Conservation (phyloP, 2,329 filamentous ascomycete species). For the Thielaviopsis musarum region DNA sequence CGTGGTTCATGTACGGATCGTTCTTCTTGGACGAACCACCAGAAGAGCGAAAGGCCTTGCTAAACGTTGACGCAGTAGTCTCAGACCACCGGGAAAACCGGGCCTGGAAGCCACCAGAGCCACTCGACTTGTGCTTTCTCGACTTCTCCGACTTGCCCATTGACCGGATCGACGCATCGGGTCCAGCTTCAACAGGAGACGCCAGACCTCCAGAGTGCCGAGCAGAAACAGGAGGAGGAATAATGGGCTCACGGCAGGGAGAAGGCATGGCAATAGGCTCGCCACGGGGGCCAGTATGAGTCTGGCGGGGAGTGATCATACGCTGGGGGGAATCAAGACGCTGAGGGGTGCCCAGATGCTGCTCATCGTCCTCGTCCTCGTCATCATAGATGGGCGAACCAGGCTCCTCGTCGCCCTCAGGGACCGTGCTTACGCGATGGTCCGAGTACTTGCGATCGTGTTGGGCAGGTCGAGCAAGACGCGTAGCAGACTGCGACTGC, state of each 20-base stretch:
- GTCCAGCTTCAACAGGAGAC: constrained; percentile 32
- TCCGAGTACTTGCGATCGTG: constrained; percentile 46
- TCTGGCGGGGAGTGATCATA: not conserved
- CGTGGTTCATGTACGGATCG: constrained; percentile 27
- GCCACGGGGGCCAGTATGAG: constrained; percentile 5
- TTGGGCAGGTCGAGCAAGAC: constrained; percentile 51
- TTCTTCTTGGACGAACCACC: constrained; percentile 30
- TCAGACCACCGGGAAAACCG: constrained; percentile 97
- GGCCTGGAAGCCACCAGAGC: constrained; percentile 63
- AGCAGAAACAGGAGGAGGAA: constrained; percentile 2
- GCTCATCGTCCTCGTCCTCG: constrained; percentile 23
- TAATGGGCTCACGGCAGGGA: constrained; percentile 5
- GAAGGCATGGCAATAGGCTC: constrained; percentile 6
- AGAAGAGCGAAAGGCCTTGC: constrained; percentile 58
- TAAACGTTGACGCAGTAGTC: constrained; percentile 78
- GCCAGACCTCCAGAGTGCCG: not conserved
- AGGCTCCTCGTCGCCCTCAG: constrained; percentile 65
- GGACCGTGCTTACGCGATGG: constrained; percentile 78
- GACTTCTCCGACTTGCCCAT: constrained; percentile 44
- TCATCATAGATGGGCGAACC: constrained; percentile 25
- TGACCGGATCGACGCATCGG: constrained; percentile 54
- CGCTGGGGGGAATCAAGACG: not conserved
- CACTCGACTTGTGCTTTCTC: constrained; percentile 77
- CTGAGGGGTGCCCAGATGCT: no score
- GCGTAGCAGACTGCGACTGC: not conserved